Conservation (phyloP, 2,329 filamentous ascomycete species). For the Metarhizium rileyi region DNA sequence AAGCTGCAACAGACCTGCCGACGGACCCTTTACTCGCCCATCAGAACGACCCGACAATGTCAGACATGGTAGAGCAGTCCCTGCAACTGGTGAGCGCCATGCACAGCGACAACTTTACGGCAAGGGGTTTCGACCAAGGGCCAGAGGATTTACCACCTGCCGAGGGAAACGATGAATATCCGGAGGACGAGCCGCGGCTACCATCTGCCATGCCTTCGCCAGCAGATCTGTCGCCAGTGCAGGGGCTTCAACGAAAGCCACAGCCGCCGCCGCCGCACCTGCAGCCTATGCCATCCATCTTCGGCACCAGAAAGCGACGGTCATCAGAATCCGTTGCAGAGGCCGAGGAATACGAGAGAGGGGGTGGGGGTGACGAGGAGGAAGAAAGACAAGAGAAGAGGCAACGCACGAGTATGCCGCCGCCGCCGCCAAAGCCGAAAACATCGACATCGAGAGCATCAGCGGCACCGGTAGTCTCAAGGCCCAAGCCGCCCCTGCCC, state of each 20-base stretch:
- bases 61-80: slow-evolving; percentile 30
- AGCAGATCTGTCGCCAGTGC: not conserved
- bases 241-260: not conserved
- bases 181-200: not conserved
- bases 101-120: slow-evolving; percentile 10
- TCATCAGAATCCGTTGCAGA: slow-evolving; percentile 8
- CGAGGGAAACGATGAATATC: slow-evolving; percentile 7
- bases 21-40: slow-evolving; percentile 12
- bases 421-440: slow-evolving; percentile 14
- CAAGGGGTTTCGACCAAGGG: slow-evolving; percentile 6
- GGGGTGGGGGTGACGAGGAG: slow-evolving; percentile 9
- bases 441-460: slow-evolving; percentile 16
- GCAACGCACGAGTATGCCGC: slow-evolving; percentile 15
- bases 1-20: slow-evolving; percentile 10
- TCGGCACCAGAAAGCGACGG: slow-evolving; percentile 1
- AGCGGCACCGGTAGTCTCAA: not conserved
- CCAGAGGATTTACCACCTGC: slow-evolving; percentile 9
- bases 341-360: slow-evolving; percentile 11
- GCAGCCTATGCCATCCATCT: not conserved
- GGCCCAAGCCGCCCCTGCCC: not conserved
- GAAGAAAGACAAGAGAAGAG: slow-evolving; percentile 16
- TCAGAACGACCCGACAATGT: slow-evolving; percentile 18
- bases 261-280: not conserved
- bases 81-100: slow-evolving; percentile 30
- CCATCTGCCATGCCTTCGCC: not conserved